These are phyloP conservation scores for Blastobotrys chiropterorum DNA, from an alignment of 805 yeast species.

Conservation along the genomic window DNA sequence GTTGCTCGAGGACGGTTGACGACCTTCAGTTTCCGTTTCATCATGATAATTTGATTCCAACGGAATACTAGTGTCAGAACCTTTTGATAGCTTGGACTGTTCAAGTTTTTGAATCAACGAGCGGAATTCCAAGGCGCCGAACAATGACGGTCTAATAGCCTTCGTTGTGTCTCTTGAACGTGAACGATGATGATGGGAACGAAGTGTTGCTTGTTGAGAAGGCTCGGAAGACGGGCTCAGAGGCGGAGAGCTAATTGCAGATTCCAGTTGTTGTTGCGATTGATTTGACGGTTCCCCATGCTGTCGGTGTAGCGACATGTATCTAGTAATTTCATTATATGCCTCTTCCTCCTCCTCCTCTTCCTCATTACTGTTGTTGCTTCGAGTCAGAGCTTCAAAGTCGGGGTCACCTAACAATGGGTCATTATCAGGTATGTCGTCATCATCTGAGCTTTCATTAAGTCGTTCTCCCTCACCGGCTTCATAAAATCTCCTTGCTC, in stretches of 20 bases:
- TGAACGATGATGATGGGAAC: background rate
- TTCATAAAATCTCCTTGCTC: constrained; percentile 21
- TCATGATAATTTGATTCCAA: background rate
- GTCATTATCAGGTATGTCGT: constrained; percentile 9
- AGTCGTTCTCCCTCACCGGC: constrained; percentile 19
- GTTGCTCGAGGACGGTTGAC: background rate
- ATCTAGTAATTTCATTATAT: constrained; percentile 17
- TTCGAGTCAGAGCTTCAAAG: background rate
- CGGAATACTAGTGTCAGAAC: background rate
- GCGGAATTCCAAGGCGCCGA: constrained; percentile 36
- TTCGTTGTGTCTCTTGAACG: constrained; percentile 2
- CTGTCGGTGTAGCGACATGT: constrained; percentile 10
- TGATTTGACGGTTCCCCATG: background rate
- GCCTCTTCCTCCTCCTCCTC: constrained; percentile 19
- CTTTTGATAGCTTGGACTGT: background rate
- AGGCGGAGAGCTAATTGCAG: background rate
- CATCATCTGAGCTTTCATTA: constrained; percentile 20
- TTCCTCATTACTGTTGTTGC: constrained; percentile 2
- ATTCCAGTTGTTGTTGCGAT: background rate
- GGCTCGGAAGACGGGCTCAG: background rate
- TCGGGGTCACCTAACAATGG: background rate
- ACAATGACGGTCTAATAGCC: constrained; percentile 33
- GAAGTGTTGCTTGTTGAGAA: background rate
- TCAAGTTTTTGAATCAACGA: background rate
- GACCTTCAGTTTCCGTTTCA: background rate